Percentiles rank a stretch among this genome's conserved stretches.
These are phyloP conservation scores for Cicer chorassanicum DNA, from an alignment of 306 rosid species.

Conservation along the genomic window DNA sequence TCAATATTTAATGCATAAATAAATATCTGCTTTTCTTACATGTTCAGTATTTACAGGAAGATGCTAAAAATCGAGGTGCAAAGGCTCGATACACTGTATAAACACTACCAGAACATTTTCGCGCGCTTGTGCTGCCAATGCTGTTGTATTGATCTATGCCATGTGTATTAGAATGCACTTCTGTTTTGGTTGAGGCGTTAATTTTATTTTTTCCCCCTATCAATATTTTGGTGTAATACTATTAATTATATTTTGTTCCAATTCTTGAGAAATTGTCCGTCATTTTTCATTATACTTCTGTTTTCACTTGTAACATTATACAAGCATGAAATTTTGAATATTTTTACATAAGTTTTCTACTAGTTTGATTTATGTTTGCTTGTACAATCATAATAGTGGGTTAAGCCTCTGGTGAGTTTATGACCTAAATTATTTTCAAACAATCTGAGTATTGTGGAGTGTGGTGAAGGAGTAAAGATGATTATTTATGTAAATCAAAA, in stretches of 20 bases:
- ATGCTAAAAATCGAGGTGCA: conserved; percentile 67
- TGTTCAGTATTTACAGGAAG: conserved; percentile 68
- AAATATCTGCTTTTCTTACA: conserved; percentile 41
- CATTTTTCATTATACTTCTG: conserved; percentile 26
- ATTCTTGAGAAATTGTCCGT: conserved; percentile 25
- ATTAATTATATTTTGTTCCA: not conserved
- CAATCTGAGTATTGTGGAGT: not conserved
- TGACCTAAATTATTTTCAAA: not conserved
- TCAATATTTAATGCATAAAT: not conserved
- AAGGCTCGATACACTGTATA: conserved; percentile 76
- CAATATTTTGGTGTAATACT: conserved; percentile 37
- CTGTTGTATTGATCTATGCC: conserved; percentile 30
- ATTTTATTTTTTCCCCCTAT: not conserved
- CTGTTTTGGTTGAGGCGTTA: conserved; percentile 27
- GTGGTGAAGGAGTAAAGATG: not conserved
- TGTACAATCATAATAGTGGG: conserved; percentile 12
- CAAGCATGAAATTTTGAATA: conserved; percentile 19
- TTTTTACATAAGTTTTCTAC: not conserved
- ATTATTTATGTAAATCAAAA: not conserved
- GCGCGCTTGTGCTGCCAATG: conserved; percentile 31
- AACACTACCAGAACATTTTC: conserved; percentile 41
- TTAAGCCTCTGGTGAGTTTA: not conserved
- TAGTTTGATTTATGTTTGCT: conserved; percentile 1
- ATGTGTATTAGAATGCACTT: conserved; percentile 25
- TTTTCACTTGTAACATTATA: not conserved